Evolutionary conservation across 164 flowering plant species (phyloP).

Genomic region (Tetracentron sinense): DNA sequence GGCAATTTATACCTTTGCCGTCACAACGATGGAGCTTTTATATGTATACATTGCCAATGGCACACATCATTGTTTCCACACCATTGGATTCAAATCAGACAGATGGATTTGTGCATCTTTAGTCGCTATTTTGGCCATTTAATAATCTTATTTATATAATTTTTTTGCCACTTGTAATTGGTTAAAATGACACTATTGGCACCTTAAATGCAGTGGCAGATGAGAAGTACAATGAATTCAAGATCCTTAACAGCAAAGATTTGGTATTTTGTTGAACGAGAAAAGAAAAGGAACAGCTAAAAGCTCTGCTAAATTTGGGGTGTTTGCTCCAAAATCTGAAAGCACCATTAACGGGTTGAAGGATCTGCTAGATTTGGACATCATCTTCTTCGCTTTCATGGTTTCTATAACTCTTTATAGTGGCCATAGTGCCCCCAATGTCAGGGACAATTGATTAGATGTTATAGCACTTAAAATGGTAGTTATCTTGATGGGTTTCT

Average conservation of each 20-base stretch:
- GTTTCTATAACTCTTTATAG: not conserved
- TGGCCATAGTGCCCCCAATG: too few species aligned
- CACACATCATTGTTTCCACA: too few species aligned
- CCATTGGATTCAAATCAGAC: too few species aligned
- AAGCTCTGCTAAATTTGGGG: constrained; percentile 53
- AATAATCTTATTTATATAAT: not conserved
- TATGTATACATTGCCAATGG: too few species aligned
- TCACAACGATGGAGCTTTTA: too few species aligned
- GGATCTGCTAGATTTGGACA: constrained; percentile 75
- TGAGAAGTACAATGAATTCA: constrained; percentile 45
- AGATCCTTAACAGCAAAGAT: constrained; percentile 51
- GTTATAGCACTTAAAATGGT: not conserved
- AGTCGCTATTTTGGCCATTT: not conserved
- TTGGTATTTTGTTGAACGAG: constrained; percentile 55
- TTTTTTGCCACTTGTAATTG: constrained; percentile 1
- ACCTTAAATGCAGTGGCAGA: constrained; percentile 73
- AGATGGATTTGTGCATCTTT: too few species aligned
- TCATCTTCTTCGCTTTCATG: constrained; percentile 3
- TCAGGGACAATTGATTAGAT: not conserved
- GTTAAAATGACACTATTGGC: constrained; percentile 83
- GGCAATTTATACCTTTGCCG: too few species aligned
- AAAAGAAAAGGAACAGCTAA: constrained; percentile 40
- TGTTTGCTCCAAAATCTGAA: constrained; percentile 46
- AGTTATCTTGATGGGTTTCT: too few species aligned
- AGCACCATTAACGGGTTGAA: constrained; percentile 70